Conservation (phyloP, 1,139 yeast genomes). For the Geotrichum phurueaensis region DNA sequence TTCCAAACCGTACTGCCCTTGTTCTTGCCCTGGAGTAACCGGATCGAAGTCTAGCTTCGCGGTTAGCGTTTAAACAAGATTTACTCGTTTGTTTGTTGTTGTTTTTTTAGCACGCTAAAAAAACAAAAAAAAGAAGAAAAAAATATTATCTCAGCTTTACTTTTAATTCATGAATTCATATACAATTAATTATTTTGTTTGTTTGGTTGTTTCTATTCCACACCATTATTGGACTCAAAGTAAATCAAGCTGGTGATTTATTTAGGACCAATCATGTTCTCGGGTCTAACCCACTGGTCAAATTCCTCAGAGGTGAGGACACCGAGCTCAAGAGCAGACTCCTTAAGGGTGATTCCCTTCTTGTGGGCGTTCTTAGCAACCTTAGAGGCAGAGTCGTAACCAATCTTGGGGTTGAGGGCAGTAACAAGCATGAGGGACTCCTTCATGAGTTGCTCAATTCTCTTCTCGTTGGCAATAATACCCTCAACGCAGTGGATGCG, state of each 20-base stretch:
- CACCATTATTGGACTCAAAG: neutral
- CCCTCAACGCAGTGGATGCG: constrained; percentile 94
- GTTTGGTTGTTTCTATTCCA: neutral
- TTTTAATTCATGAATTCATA: neutral
- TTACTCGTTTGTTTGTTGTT: neutral
- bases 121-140: neutral
- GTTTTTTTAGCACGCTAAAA: neutral
- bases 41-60: neutral
- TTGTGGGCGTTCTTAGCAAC: constrained; percentile 98
- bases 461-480: constrained; percentile 78
- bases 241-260: constrained; percentile 17
- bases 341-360: constrained; percentile 92
- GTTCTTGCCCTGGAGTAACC: constrained; percentile 47
- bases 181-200: neutral
- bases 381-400: constrained; percentile 94
- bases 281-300: constrained; percentile 96
- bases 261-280: constrained; percentile 90
- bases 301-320: constrained; percentile 78
- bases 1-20: constrained; percentile 76
- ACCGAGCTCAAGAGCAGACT: constrained; percentile 86
- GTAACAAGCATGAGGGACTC: constrained; percentile 97
- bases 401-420: constrained; percentile 97
- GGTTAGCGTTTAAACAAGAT: neutral
- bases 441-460: constrained; percentile 78
- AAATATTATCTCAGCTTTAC: neutral